Evolutionary conservation across 2,329 filamentous ascomycete species (phyloP), one percentile per base, ranked within the genome.

Genomic region (Cladophialophora psammophila): DNA sequence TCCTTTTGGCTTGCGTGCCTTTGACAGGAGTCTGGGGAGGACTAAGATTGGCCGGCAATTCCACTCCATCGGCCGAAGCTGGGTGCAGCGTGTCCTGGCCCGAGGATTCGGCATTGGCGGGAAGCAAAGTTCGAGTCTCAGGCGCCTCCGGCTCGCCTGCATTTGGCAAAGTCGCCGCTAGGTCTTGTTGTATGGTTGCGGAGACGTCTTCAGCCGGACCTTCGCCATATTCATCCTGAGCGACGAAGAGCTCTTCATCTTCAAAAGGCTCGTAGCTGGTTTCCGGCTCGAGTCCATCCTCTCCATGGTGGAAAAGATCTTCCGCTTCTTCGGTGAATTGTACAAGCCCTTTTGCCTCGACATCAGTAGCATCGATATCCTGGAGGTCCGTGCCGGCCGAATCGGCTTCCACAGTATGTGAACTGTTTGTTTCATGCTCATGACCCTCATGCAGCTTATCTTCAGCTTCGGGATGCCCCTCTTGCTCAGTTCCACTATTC

Each of bases 1-100:
- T 73, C 52, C 72, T 71, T 62, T 73, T 73, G n/a, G 58, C 54
- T 10, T 60, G 60, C n/a, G 56, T 63, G 35, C 12, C 34, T 34
- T 69, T 68, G 35, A 60, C 62, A 3, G 71, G 68, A n/a, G 69
- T 71, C 12, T 63, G 32, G 35, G 68, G 67, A 58, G 68, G 42
- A 62, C 67, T 68, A 5, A 50, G 55, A 52, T 54, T 45, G 40
- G 40, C 62, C 20, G 38, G 38, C 35, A 58, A 20, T 48, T 54
- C 50, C 4, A 45, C 32, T 38, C 32, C 50, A 38, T 32, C 34
- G 42, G 58, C n/a, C 26, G 62, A 50, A n/a, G 59, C 34, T 20
- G 52, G 36, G 15, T 40, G 42, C 20, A 26, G 40, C 32, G 36
- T 56, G 35, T 59, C 62, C 42, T 54, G 38, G 10, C 12, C 38